Base-by-base conservation (phyloP, 345 rosid genomes). In the Rhodamnia argentea region DNA sequence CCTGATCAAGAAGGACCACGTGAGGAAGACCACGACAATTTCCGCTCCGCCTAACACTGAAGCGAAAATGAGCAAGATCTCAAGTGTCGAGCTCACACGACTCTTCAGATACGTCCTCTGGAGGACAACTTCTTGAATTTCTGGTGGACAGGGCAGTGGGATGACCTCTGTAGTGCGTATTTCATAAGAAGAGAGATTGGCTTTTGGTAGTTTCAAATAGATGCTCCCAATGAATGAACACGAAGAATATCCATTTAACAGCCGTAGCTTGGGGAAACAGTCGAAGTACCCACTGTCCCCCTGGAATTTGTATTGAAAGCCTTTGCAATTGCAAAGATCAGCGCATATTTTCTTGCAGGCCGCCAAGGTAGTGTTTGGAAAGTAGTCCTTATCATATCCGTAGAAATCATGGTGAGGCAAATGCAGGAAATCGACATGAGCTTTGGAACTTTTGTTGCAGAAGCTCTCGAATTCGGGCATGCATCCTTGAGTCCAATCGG, bases 401-500 rank as follows among this genome's bases (percentile, higher is more conserved):
- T 16, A 86, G 50, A 86, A 86, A 37, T 53, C 47, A 3, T 74
- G 62, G 23, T 74, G 82, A 10, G 62, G 83, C 11, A 86, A 20
- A n/a, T 4, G 26, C 54, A 62, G 37, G 85, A 62, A 86, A 27
- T 54, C 70, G 14, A 27, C 52, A 4, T 64, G 22, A 0, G 37
- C 44, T 82, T 29, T 32, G 27, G 75, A 62, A 14, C 75, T 16
- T 20, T 20, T 0, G 29, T 54, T 64, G 83, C 88, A 86, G 37
- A 85, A 82, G 47, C 74, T 15, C n/a, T 29, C 15, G 78, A 89
- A 89, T 44, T 75, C 54, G 52, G 86, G 85, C 24, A 54, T 74
- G 23, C 90, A 89, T 23, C 90, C 89, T 11, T 18, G 40, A 18
- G 60, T 42, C 90, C 89, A 85, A 18, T 89, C 86, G 3, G 86